phyloP scores from a whole-genome alignment of 257 asterid species.

The Cinchona pubescens region DNA sequence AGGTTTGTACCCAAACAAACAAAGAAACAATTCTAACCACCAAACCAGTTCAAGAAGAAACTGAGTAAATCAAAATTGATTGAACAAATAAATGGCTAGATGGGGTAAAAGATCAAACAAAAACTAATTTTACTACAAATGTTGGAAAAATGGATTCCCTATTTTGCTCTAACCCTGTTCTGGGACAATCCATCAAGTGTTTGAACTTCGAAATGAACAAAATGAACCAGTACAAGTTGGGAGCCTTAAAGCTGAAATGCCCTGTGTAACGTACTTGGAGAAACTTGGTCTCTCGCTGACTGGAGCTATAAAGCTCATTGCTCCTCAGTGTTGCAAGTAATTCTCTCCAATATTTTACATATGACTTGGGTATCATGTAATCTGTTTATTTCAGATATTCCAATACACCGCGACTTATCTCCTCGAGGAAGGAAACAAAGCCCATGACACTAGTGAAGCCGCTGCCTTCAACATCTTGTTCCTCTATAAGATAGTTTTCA shows the following conservation, averaged over 20 bases:
- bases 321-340: not conserved
- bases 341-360: not conserved
- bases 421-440: constrained; percentile 86
- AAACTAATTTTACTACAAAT: not conserved
- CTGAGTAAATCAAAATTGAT: not conserved
- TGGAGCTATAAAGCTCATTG: not conserved
- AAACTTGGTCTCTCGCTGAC: not conserved
- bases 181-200: not conserved
- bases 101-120: not conserved
- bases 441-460: constrained; percentile 87
- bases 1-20: too few species aligned
- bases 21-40: not conserved
- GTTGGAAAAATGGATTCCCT: not conserved
- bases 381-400: constrained; percentile 45
- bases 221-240: not conserved
- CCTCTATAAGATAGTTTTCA: constrained; percentile 94
- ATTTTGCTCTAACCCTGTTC: not conserved
- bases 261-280: not conserved
- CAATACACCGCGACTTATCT: constrained; percentile 63
- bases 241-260: not conserved
- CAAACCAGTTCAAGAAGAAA: not conserved
- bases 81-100: not conserved
- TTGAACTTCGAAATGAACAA: not conserved
- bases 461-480: constrained; percentile 84
- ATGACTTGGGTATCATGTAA: not conserved